Evolutionary conservation across 2,329 filamentous ascomycete genomes (phyloP).

Genomic region (Trichoderma harzianum): DNA sequence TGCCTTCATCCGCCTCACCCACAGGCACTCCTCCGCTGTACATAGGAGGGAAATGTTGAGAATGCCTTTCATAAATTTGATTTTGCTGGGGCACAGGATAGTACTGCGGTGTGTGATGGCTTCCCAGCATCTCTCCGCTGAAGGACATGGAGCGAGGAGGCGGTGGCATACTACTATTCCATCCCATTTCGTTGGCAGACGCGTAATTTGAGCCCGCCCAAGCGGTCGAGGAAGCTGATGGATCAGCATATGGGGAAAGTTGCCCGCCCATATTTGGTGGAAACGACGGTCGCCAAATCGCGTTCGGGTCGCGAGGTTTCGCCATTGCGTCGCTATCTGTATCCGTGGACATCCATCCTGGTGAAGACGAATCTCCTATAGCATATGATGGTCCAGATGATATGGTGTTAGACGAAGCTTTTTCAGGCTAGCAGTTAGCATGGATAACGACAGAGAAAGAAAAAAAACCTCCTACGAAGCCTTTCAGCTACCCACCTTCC

Average conservation of each 20-base stretch:
- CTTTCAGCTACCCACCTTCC: constrained; percentile 39
- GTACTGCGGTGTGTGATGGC: constrained; percentile 38
- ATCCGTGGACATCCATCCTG: constrained; percentile 47
- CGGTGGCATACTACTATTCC: constrained; percentile 40
- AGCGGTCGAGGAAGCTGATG: constrained; percentile 37
- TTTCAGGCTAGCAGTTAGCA: not conserved
- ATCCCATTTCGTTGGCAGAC: constrained; percentile 44
- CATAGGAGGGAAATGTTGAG: constrained; percentile 39
- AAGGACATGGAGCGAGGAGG: constrained; percentile 48
- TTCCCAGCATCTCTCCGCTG: constrained; percentile 39
- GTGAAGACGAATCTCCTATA: constrained; percentile 38
- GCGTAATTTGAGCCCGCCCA: constrained; percentile 42
- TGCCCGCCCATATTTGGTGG: constrained; percentile 44
- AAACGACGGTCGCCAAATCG: constrained; percentile 50
- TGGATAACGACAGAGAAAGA: not conserved
- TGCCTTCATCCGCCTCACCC: constrained; percentile 32
- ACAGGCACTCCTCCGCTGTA: constrained; percentile 42
- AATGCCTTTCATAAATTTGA: constrained; percentile 42
- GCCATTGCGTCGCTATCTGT: constrained; percentile 37
- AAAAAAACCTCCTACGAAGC: not conserved
- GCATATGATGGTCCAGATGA: constrained; percentile 34
- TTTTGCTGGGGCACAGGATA: constrained; percentile 40
- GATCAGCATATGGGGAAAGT: constrained; percentile 48
- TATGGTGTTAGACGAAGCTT: constrained; percentile 36
- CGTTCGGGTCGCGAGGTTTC: constrained; percentile 42